These are phyloP conservation scores for Macadamia tetraphylla DNA, from an alignment of 164 flowering plant species.

Conservation along the genomic window DNA sequence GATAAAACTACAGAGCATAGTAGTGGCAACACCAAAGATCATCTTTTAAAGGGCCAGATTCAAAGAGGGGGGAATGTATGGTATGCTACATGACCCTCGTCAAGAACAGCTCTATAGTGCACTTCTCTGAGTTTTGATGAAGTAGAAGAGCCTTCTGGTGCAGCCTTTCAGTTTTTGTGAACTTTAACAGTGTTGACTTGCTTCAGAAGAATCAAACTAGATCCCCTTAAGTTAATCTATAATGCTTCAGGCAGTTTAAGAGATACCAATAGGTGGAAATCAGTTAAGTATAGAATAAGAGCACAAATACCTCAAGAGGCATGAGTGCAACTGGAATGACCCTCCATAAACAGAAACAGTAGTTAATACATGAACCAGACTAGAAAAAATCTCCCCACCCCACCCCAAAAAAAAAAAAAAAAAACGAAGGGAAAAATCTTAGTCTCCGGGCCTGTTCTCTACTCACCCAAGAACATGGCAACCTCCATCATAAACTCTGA, in stretches of 20 bases:
- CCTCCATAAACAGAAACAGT: constrained; percentile 40
- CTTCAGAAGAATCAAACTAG: no score
- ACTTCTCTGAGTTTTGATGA: neutral
- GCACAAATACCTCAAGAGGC: constrained; percentile 74
- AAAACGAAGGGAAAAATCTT: no score
- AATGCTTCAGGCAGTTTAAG: no score
- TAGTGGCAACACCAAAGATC: neutral
- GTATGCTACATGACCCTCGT: no score
- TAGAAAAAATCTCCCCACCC: neutral
- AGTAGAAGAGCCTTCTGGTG: neutral
- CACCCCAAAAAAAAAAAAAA: no score
- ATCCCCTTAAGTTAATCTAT: no score
- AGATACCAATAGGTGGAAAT: neutral
- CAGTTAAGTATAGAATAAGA: neutral
- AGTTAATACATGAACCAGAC: neutral
- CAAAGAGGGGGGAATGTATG: no score
- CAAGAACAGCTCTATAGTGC: neutral
- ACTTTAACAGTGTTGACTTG: no score
- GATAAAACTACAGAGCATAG: no score
- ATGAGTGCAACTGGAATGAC: constrained; percentile 86
- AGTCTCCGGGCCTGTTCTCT: neutral
- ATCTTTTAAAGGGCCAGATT: neutral
- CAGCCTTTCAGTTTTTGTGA: no score
- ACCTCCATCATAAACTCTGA: constrained; percentile 67
- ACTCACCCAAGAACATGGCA: constrained; percentile 87